Evolutionary conservation across 345 rosid genomes (phyloP).

Genomic region (Euphorbia pulcherrima): DNA sequence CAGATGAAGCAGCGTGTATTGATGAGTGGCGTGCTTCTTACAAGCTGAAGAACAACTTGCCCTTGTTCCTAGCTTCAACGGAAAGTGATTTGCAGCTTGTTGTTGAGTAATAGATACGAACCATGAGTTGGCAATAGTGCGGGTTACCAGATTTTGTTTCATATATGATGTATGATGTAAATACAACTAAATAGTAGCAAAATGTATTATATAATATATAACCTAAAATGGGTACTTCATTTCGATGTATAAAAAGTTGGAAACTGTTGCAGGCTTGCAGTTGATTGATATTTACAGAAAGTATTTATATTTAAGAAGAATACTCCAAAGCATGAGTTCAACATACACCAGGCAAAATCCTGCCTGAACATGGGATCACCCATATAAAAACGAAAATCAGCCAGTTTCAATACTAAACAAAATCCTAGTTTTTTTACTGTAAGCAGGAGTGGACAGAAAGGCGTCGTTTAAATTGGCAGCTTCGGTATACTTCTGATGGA

Average conservation of each 20-base stretch:
- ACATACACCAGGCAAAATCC: background rate
- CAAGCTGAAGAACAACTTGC: conserved; percentile 20
- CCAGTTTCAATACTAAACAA: background rate
- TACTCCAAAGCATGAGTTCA: background rate
- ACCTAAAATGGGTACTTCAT: background rate
- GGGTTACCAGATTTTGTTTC: background rate
- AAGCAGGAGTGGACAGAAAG: too few species aligned
- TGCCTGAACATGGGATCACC: background rate
- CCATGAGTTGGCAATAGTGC: conserved; percentile 1
- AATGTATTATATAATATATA: background rate
- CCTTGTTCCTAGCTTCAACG: conserved; percentile 13
- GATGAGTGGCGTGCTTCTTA: conserved; percentile 60
- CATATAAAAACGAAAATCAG: too few species aligned
- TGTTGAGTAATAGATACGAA: conserved; percentile 23
- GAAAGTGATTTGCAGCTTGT: conserved; percentile 29
- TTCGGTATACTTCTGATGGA: too few species aligned
- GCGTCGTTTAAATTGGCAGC: too few species aligned
- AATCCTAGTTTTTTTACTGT: background rate
- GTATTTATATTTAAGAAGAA: background rate
- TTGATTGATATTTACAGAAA: background rate
- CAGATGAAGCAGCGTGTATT: conserved; percentile 44
- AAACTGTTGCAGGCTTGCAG: background rate
- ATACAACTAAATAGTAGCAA: background rate
- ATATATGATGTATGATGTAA: background rate
- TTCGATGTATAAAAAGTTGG: background rate